These are phyloP conservation scores for Tilletia walkeri DNA, from an alignment of 1,284 basidiomycete species.

Conservation along the genomic window DNA sequence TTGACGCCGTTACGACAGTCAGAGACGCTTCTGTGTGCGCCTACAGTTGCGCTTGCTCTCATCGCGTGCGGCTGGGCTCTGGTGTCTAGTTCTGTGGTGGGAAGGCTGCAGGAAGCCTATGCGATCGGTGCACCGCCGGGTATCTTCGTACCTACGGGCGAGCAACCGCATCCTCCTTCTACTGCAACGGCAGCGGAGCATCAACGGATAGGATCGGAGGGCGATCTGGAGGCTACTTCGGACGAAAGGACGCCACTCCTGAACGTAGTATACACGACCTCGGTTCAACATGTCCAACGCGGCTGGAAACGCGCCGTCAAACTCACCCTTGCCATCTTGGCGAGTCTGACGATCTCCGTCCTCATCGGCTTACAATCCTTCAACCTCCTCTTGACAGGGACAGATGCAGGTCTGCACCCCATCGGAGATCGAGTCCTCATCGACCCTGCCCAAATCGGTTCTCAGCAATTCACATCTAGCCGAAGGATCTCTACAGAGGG, in stretches of 20 bases:
- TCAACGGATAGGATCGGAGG: too few relatives aligned
- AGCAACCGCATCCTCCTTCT: constrained; percentile 4
- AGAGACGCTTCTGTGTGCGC: constrained; percentile 27
- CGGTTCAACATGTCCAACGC: constrained; percentile 30
- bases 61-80: constrained; percentile 20
- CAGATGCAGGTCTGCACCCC: constrained; percentile 34
- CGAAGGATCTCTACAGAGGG: neutral
- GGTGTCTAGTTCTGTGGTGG: neutral
- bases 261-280: constrained; percentile 19
- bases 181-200: neutral
- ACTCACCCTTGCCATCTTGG: constrained; percentile 26
- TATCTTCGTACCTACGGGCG: constrained; percentile 14
- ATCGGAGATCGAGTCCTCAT: constrained; percentile 34
- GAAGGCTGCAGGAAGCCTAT: constrained; percentile 6
- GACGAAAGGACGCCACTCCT: constrained; percentile 14
- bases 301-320: constrained; percentile 35
- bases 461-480: neutral
- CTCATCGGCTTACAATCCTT: constrained; percentile 30
- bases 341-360: constrained; percentile 26
- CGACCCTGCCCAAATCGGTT: neutral
- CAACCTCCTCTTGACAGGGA: constrained; percentile 36
- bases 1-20: neutral
- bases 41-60: constrained; percentile 28
- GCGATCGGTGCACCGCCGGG: constrained; percentile 14
- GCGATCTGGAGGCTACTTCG: neutral